These are phyloP conservation scores for Senna siamea DNA, from an alignment of 306 rosid species.

Conservation along the genomic window DNA sequence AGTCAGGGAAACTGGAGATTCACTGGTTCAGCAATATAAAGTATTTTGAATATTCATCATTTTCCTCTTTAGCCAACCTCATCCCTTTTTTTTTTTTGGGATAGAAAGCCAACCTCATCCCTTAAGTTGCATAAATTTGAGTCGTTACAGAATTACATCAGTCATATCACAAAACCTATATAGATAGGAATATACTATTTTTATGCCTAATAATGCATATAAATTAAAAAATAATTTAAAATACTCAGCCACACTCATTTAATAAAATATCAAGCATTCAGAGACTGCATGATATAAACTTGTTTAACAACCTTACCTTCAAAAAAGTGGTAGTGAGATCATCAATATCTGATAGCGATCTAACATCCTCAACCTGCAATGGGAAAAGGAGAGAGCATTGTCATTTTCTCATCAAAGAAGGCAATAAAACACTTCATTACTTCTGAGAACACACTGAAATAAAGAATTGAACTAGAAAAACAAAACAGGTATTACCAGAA, in stretches of 20 bases:
- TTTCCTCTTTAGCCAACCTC: not conserved
- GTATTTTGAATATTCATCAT: constrained; percentile 7
- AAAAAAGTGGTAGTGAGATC: constrained; percentile 52
- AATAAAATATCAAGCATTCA: constrained; percentile 35
- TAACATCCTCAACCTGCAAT: constrained; percentile 49
- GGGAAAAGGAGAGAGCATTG: constrained; percentile 13
- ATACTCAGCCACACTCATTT: constrained; percentile 14
- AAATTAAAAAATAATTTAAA: constrained; percentile 21
- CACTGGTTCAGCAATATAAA: constrained; percentile 28
- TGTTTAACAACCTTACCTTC: constrained; percentile 45
- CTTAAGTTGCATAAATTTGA: constrained; percentile 9
- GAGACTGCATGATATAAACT: not conserved
- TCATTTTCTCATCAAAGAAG: constrained; percentile 16
- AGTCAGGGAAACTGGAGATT: constrained; percentile 27
- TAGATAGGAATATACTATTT: not conserved
- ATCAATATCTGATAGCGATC: constrained; percentile 53
- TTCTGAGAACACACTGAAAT: not conserved
- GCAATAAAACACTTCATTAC: constrained; percentile 1
- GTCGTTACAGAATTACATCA: constrained; percentile 12
- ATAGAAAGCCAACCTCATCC: constrained; percentile 18
- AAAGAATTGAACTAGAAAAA: not conserved
- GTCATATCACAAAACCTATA: not conserved
- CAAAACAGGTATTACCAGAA: constrained; percentile 2
- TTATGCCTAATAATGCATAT: not conserved
- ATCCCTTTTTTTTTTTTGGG: too few species aligned